Base-by-base conservation (phyloP, 441 rosid genomes). In the Euphorbia schlechtendalii region DNA sequence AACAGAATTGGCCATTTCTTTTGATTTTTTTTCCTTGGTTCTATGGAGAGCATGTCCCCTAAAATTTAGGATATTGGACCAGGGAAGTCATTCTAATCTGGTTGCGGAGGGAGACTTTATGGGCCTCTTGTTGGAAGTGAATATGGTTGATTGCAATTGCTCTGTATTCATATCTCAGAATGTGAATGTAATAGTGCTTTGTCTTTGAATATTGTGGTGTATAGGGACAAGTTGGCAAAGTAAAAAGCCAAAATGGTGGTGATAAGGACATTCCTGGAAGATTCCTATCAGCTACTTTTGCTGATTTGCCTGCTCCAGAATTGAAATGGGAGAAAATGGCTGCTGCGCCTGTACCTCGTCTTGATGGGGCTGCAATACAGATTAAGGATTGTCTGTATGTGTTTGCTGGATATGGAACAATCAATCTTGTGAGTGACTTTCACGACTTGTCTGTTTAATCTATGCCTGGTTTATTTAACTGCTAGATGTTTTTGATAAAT, bases 361-460 rank as follows among this genome's bases (percentile, higher is more conserved):
- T 94, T 13, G 96, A 89, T 71, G 98, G 98, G 46, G 96, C 94
- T 62, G 96, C 96, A 0, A 73, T 87, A 64, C 99, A 94, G 84
- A 87, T 94, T 45, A 77, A 74, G 77, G 75, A 91, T 70, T 85
- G 75, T 59, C 78, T 94, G 0, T 94, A 65, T 51, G 98, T 94
- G 4, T 94, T 91, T 75, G 99, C 97, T 45, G 98, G 99, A 61
- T 94, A 94, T 62, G 90, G 92, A 62, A 84, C 86, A 65, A 85
- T 88, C 61, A 81, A 90, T 73, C 69, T 45, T 67, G 97, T 89
- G 68, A 78, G 88, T 61, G 43, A 32, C 68, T 65, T 58, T 55
- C 21, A 18, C 36, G 11, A 8, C 21, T 60, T 30, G 17, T 58
- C 15, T 17, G 20, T 17, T 48, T 13, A 25, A 22, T 56, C 20